Percentiles rank a stretch among this genome's conserved stretches.
These are phyloP conservation scores for Blastobotrys ciferrii DNA, from an alignment of 1,139 yeast species.

Conservation along the genomic window DNA sequence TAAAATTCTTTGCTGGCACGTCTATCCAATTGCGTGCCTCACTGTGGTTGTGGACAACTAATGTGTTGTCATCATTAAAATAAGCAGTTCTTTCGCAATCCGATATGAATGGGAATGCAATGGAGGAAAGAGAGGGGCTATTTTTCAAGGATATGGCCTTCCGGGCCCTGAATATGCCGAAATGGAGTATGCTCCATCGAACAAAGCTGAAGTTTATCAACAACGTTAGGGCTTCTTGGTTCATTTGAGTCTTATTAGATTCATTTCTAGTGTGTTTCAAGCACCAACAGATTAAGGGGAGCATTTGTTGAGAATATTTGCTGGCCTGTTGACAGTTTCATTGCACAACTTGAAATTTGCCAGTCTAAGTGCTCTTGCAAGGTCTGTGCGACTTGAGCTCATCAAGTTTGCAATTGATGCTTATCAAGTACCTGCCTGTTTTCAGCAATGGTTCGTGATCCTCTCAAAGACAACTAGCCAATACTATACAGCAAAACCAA, in stretches of 20 bases:
- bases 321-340: slow-evolving; percentile 59
- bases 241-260: slow-evolving; percentile 64
- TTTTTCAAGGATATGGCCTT: slow-evolving; percentile 59
- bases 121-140: slow-evolving; percentile 60
- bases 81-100: slow-evolving; percentile 64
- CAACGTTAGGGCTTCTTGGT: slow-evolving; percentile 61
- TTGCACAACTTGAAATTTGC: slow-evolving; percentile 54
- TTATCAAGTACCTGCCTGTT: slow-evolving; percentile 50
- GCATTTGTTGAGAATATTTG: slow-evolving; percentile 67
- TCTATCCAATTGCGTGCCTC: slow-evolving; percentile 67
- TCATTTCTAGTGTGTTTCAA: slow-evolving; percentile 79
- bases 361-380: slow-evolving; percentile 77
- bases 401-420: slow-evolving; percentile 67
- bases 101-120: slow-evolving; percentile 66
- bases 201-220: slow-evolving; percentile 57
- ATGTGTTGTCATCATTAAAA: slow-evolving; percentile 60
- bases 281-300: slow-evolving; percentile 74
- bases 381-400: slow-evolving; percentile 72
- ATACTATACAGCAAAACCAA: too few relatives aligned
- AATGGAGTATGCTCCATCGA: slow-evolving; percentile 92
- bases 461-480: slow-evolving; percentile 50
- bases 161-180: slow-evolving; percentile 59
- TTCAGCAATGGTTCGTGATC: slow-evolving; percentile 38
- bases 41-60: slow-evolving; percentile 79
- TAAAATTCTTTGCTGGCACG: slow-evolving; percentile 57